A percentile compares a stretch with the other conserved stretches of the same genome.
Conservation (phyloP, 1,284 basidiomycete genomes). For the Fomitopsis betulina region DNA sequence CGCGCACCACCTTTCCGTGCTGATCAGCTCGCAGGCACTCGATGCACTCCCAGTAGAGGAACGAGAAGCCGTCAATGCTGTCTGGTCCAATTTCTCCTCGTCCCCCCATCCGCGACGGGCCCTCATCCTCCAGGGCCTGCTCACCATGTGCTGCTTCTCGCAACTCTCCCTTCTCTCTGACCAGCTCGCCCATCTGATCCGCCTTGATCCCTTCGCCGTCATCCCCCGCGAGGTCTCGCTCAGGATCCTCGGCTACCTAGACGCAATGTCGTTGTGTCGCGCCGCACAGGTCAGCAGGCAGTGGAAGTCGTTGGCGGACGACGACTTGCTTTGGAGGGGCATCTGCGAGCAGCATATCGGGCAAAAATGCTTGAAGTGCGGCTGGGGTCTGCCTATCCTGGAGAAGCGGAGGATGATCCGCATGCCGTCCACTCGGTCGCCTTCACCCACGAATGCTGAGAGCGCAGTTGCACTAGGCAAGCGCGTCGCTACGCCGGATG, state of each 20-base stretch:
- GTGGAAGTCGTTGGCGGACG: slow-evolving; percentile 92
- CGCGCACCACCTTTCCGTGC: not conserved
- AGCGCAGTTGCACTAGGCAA: slow-evolving; percentile 19
- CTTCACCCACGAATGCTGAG: slow-evolving; percentile 28
- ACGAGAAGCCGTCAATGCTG: slow-evolving; percentile 84
- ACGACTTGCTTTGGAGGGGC: slow-evolving; percentile 92
- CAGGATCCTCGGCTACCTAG: slow-evolving; percentile 88
- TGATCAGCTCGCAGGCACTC: slow-evolving; percentile 60
- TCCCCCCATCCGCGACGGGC: slow-evolving; percentile 88
- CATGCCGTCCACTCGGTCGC: slow-evolving; percentile 29
- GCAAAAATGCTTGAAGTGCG: slow-evolving; percentile 95
- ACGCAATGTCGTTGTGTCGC: slow-evolving; percentile 92
- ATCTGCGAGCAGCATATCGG: slow-evolving; percentile 99
- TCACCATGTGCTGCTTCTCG: slow-evolving; percentile 99
- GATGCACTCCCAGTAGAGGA: slow-evolving; percentile 90
- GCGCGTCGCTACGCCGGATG: slow-evolving; percentile 27
- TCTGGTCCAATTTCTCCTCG: slow-evolving; percentile 97
- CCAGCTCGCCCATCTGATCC: slow-evolving; percentile 86
- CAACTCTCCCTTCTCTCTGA: slow-evolving; percentile 97
- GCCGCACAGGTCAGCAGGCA: slow-evolving; percentile 89
- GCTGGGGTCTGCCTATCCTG: slow-evolving; percentile 94
- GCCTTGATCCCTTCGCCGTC: slow-evolving; percentile 91
- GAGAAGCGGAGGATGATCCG: slow-evolving; percentile 62
- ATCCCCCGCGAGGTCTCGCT: slow-evolving; percentile 91
- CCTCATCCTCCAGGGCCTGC: slow-evolving; percentile 92